Base-by-base conservation (phyloP, 345 rosid genomes). In the Excoecaria agallocha region DNA sequence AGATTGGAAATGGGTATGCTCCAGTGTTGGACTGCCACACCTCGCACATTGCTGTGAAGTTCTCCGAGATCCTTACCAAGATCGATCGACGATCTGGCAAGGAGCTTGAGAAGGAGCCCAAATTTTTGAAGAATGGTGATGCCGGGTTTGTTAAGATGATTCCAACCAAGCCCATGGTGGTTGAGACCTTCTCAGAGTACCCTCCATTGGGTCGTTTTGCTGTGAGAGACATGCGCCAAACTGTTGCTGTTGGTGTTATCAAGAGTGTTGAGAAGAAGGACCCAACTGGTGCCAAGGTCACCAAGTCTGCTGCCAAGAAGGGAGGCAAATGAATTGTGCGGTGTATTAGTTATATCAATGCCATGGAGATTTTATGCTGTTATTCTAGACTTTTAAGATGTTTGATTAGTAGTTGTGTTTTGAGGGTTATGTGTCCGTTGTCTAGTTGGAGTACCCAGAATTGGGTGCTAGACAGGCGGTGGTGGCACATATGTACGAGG, bases 41-140 rank as follows among this genome's bases (percentile, higher is more conserved):
- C 15, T 84, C 86, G 38, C 89, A 86, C 77, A 87, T 87, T 66
- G 90, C 90, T 6, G 90, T 86, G 8, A 87, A 84, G 86, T 87
- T 88, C 52, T 58, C 90, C 45, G 90, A 88, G 85, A 84, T 88
- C 38, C 46, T 86, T 67, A 88, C 92, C 76, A 88, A 86, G 88
- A 86, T 88, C 74, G 92, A 88, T 76, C 81, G 92, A 55, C 86
- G 92, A 56, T 88, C 92, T 16, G 92, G 92, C 52, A 88, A 88
- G 81, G 92, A 88, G 76, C 78, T 87, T 0, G 91, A 87, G 87
- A 87, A 87, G 89, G 91, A 87, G 74, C 89, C 89, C 17, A 87
- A 87, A 62, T 87, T 87, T 46, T 80, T 87, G 86, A 88, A 87
- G 87, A 89, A 89, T 3, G 92, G 93, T 11, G 90, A 89, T 61